Evolutionary conservation across 225 moss, liverwort and hornwort genomes (phyloP), one percentile per base, ranked within the genome.

Genomic region (Antitrichia curtipendula): DNA sequence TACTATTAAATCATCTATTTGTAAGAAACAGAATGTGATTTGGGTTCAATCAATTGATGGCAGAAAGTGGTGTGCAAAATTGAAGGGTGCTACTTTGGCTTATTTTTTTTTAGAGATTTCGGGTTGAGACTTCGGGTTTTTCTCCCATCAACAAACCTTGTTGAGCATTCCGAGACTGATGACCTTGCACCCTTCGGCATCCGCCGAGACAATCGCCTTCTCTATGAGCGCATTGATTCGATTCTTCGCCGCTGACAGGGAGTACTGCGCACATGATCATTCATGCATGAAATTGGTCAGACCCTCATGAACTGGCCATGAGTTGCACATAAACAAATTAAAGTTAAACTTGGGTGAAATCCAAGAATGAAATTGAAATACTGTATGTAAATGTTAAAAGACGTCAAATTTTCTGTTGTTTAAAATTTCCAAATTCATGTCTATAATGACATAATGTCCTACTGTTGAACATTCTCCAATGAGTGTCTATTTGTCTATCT

Each of bases 131-230:
- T 50, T n/a, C 14, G 64, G 49, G 8, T 4, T 50, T 25, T 50
- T 75, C 76, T 54, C 22, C 23, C 25, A 19, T 14, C n/a, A n/a
- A 65, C 75, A 64, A 59, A 88, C 88, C 96, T 97, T 98, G 86
- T 98, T 98, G 56, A 98, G 93, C 82, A 95, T 91, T 57, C 96
- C 97, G 28, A 96, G 95, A n/a, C 92, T 89, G 80, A 97, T 94
- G n/a, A 97, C 97, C 62, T 87, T 58, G 68, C 87, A 91, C 13
- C 95, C 95, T 72, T 94, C 90, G 5, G 83, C 85, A 6, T 98
- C 94, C 24, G 96, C 97, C 34, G 38, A 64, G 84, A 88, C 86
- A 80, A 98, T 91, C 8, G 96, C 95, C 21, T 88, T 81, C 80
- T 96, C 94, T 29, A 98, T 95, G 40, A 96, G 88, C 32, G 45